Evolutionary conservation across 169 alveolate genomes (phyloP).

Genomic region (Theileria orientalis): DNA sequence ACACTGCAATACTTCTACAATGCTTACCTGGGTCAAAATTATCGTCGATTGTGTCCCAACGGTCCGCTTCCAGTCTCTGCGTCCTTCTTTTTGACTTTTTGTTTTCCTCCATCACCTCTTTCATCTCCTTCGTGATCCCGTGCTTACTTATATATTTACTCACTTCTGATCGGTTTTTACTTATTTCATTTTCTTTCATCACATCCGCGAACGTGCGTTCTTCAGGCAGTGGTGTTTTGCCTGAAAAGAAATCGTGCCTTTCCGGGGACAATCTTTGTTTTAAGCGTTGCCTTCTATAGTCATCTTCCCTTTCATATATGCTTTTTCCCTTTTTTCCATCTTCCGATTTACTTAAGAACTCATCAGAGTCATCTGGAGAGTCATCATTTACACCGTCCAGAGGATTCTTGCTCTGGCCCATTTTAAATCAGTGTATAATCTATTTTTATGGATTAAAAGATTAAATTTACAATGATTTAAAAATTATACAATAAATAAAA

Average conservation of each 20-base stretch:
- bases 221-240: constrained; percentile 66
- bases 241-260: constrained; percentile 81
- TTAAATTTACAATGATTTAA: no score
- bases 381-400: not conserved
- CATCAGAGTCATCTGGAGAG: constrained; percentile 22
- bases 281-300: constrained; percentile 63
- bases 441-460: no score
- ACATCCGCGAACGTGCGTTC: constrained; percentile 71
- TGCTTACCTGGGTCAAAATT: no score
- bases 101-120: not conserved
- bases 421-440: no score
- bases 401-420: not conserved
- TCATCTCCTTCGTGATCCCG: constrained; percentile 11
- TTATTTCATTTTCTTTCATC: constrained; percentile 60
- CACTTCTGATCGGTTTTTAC: constrained; percentile 21
- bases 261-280: constrained; percentile 78
- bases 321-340: constrained; percentile 64
- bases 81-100: constrained; percentile 8
- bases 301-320: constrained; percentile 66
- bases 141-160: constrained; percentile 20
- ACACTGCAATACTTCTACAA: no score
- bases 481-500: no score
- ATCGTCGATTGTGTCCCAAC: not conserved
- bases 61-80: not conserved
- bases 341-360: not conserved